A percentile compares a stretch with the other conserved stretches of the same genome.
Evolutionary conservation across 495 filamentous ascomycete species (phyloP).

Genomic region (Podospora anserina): DNA sequence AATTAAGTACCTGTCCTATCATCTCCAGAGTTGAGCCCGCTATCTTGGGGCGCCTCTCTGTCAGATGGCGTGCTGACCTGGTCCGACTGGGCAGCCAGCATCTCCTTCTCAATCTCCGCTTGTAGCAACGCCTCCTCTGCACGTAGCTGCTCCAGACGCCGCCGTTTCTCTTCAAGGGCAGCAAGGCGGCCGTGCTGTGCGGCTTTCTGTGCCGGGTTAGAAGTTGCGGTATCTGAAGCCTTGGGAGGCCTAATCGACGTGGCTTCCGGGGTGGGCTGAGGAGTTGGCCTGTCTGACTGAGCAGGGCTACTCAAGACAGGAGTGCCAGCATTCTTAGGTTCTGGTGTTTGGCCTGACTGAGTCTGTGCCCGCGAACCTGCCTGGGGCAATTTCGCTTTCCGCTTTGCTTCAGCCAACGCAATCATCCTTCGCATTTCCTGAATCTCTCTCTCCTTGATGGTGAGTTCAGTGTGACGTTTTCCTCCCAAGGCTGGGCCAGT

Average conservation of each 20-base stretch:
- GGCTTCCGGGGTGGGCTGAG: constrained; percentile 21
- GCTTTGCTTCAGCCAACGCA: constrained; percentile 67
- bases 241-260: constrained; percentile 26
- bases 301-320: constrained; percentile 14
- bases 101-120: constrained; percentile 51
- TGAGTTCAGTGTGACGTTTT: constrained; percentile 52
- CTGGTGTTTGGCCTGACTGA: constrained; percentile 36
- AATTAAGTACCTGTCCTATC: neutral
- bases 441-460: constrained; percentile 65
- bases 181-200: constrained; percentile 55
- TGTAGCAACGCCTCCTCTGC: constrained; percentile 59
- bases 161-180: constrained; percentile 47
- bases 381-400: constrained; percentile 41
- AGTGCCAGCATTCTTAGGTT: constrained; percentile 28
- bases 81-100: constrained; percentile 55
- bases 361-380: constrained; percentile 24
- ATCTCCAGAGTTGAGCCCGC: neutral
- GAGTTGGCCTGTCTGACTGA: constrained; percentile 19
- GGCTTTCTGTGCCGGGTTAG: constrained; percentile 27
- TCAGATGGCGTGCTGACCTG: constrained; percentile 48
- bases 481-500: constrained; percentile 15
- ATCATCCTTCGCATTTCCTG: constrained; percentile 72
- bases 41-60: neutral
- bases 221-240: constrained; percentile 9
- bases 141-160: constrained; percentile 52